Evolutionary conservation across 2,329 filamentous ascomycete genomes (phyloP).

Genomic region (Exutisphaerella laricina): DNA sequence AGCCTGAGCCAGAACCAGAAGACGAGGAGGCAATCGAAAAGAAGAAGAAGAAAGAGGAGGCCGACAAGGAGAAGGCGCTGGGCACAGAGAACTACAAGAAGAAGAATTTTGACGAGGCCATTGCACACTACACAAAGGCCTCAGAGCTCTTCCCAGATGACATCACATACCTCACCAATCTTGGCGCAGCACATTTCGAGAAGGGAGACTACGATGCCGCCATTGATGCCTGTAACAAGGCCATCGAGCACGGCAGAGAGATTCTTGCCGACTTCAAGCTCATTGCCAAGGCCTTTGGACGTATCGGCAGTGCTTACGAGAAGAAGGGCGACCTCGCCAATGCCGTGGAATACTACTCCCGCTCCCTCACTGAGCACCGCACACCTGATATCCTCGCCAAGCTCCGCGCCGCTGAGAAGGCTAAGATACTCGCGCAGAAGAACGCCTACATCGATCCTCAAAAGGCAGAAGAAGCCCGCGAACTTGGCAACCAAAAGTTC

Average conservation of each 20-base stretch:
- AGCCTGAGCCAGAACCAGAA: constrained; percentile 60
- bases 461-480: constrained; percentile 91
- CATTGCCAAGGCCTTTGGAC: constrained; percentile 94
- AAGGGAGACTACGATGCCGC: constrained; percentile 89
- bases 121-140: constrained; percentile 88
- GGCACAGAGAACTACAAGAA: constrained; percentile 98
- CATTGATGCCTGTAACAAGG: constrained; percentile 81
- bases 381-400: constrained; percentile 91
- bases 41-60: constrained; percentile 85
- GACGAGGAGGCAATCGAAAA: constrained; percentile 80
- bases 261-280: constrained; percentile 96
- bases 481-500: constrained; percentile 94
- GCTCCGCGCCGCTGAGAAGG: constrained; percentile 83
- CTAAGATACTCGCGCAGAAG: constrained; percentile 69
- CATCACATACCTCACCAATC: constrained; percentile 95
- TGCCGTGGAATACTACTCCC: constrained; percentile 86
- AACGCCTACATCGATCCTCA: constrained; percentile 79
- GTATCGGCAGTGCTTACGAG: constrained; percentile 91
- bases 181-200: constrained; percentile 89
- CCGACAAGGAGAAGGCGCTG: constrained; percentile 88
- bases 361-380: constrained; percentile 91
- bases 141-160: constrained; percentile 87
- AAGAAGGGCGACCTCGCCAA: constrained; percentile 72
- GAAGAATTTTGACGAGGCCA: constrained; percentile 90
- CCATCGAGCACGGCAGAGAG: constrained; percentile 81